Conservation (phyloP, 768 basidiomycete species). For the Leccinum incarnatum region DNA sequence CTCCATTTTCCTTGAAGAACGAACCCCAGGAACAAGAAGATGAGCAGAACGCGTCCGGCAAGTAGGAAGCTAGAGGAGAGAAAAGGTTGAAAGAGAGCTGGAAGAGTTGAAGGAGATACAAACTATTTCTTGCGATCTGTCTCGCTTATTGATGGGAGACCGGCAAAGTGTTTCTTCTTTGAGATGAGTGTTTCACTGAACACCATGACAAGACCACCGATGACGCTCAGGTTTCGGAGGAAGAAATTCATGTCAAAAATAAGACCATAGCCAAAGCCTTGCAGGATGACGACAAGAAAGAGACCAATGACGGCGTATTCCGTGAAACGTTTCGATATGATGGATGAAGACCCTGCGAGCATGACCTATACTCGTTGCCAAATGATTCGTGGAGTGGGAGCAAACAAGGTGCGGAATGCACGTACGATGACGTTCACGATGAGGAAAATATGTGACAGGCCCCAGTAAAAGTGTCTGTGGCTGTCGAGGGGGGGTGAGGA, state of each 20-base stretch:
- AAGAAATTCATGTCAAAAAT: slow-evolving; percentile 99
- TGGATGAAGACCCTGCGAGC: slow-evolving; percentile 77
- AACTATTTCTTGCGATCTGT: slow-evolving; percentile 99
- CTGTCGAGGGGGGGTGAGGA: slow-evolving; percentile 40
- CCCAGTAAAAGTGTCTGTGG: slow-evolving; percentile 95
- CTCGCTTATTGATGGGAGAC: slow-evolving; percentile 86
- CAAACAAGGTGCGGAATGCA: slow-evolving; percentile 10
- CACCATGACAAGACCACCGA: slow-evolving; percentile 98
- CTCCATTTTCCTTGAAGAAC: slow-evolving; percentile 92
- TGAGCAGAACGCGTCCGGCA: slow-evolving; percentile 92
- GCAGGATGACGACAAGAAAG: slow-evolving; percentile 85
- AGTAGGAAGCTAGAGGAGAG: slow-evolving; percentile 77
- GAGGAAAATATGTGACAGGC: slow-evolving; percentile 91
- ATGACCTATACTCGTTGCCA: slow-evolving; percentile 60
- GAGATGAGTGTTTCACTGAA: slow-evolving; percentile 94
- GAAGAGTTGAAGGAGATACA: slow-evolving; percentile 26
- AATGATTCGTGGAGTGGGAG: not conserved
- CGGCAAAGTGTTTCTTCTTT: slow-evolving; percentile 85
- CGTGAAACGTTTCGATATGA: slow-evolving; percentile 84
- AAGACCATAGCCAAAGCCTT: slow-evolving; percentile 98
- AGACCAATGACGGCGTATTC: slow-evolving; percentile 91
- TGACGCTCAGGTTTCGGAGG: slow-evolving; percentile 97
- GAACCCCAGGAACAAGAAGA: slow-evolving; percentile 99
- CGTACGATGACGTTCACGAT: slow-evolving; percentile 87
- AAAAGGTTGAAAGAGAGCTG: slow-evolving; percentile 2